Conservation (phyloP, 805 yeast genomes). For the Metschnikowia sp. region DNA sequence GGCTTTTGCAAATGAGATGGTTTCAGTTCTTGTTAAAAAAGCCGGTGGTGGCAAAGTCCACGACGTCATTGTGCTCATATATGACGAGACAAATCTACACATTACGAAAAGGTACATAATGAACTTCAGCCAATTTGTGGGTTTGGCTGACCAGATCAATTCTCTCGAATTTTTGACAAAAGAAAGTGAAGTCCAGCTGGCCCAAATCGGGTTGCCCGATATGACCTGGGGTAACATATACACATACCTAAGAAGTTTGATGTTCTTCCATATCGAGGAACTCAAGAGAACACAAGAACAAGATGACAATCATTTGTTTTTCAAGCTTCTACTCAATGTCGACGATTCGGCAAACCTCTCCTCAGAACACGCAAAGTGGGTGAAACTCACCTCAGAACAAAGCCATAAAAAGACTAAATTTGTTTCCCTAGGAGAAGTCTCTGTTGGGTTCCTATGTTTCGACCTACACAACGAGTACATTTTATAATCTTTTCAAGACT, state of each 20-base stretch:
- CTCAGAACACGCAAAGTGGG: conserved; percentile 23
- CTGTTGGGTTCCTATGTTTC: conserved; percentile 26
- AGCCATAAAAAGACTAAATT: conserved; percentile 11
- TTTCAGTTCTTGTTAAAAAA: conserved; percentile 18
- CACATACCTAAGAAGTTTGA: conserved; percentile 27
- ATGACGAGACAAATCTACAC: conserved; percentile 23
- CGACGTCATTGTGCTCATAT: conserved; percentile 36
- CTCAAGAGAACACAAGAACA: conserved; percentile 19
- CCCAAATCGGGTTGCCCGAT: conserved; percentile 22
- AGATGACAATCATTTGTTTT: conserved; percentile 15
- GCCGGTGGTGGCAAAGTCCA: conserved; percentile 27
- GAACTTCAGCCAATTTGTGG: conserved; percentile 30
- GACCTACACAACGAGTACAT: conserved; percentile 31
- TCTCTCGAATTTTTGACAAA: conserved; percentile 15
- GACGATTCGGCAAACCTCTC: conserved; percentile 20
- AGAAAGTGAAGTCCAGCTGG: conserved; percentile 21
- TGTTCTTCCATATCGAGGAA: conserved; percentile 32
- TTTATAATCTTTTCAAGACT: not conserved
- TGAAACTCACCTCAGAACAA: conserved; percentile 15
- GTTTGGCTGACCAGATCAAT: conserved; percentile 18
- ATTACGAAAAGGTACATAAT: conserved; percentile 40
- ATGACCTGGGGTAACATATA: conserved; percentile 34
- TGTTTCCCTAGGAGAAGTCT: conserved; percentile 25
- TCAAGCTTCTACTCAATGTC: conserved; percentile 26
- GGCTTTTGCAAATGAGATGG: conserved; percentile 29